These are phyloP conservation scores for Centella asiatica DNA, from an alignment of 129 eudicot species.

Conservation along the genomic window DNA sequence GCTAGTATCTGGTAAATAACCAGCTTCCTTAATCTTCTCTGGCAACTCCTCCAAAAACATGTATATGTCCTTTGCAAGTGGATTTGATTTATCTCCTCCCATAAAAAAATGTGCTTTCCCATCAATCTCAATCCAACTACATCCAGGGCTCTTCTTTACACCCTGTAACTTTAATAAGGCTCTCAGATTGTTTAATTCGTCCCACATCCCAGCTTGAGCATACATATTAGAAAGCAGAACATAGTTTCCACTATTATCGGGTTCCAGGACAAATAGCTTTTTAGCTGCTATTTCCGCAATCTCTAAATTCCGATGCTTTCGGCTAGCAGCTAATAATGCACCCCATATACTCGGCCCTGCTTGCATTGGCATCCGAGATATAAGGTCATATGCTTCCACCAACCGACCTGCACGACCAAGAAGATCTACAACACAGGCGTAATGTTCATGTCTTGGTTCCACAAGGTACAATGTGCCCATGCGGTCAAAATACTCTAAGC, in stretches of 20 bases:
- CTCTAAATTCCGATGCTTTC: slow-evolving; percentile 48
- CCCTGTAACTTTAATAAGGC: slow-evolving; percentile 26
- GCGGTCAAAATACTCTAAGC: slow-evolving; percentile 47
- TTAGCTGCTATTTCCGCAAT: slow-evolving; percentile 63
- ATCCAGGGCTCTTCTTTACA: slow-evolving; percentile 52
- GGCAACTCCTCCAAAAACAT: slow-evolving; percentile 39
- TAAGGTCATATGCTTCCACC: slow-evolving; percentile 54
- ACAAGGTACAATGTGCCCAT: slow-evolving; percentile 36
- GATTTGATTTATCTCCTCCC: slow-evolving; percentile 52
- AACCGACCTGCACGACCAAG: slow-evolving; percentile 61
- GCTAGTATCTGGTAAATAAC: slow-evolving; percentile 53
- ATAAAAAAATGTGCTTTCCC: slow-evolving; percentile 45
- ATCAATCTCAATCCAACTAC: slow-evolving; percentile 51
- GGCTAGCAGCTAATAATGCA: slow-evolving; percentile 52
- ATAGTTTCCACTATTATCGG: slow-evolving; percentile 71
- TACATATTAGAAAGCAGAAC: slow-evolving; percentile 86
- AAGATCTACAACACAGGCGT: slow-evolving; percentile 69
- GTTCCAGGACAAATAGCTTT: slow-evolving; percentile 59
- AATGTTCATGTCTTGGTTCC: slow-evolving; percentile 59
- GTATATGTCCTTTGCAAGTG: slow-evolving; percentile 34
- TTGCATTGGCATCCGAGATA: slow-evolving; percentile 56
- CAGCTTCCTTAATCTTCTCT: slow-evolving; percentile 44
- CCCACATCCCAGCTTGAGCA: slow-evolving; percentile 87
- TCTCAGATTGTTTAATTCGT: slow-evolving; percentile 45
- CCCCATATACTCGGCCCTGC: slow-evolving; percentile 81